Evolutionary conservation across 257 asterid genomes (phyloP), one percentile per base, ranked within the genome.

Genomic region (Ehretia macrophylla): DNA sequence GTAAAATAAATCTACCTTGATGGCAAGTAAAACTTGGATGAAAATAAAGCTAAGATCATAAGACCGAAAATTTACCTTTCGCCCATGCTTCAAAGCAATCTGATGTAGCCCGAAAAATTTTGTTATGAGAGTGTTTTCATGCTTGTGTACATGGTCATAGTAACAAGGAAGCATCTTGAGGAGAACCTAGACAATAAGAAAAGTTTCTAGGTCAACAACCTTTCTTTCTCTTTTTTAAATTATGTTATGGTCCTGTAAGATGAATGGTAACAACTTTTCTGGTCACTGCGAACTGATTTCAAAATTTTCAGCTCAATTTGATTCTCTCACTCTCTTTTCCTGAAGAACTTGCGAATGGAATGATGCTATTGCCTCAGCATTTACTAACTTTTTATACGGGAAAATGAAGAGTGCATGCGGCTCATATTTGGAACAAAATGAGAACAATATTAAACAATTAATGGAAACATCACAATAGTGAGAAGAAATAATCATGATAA

Each of bases 51-150:
- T 14, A 63, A 32, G 4, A 18, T 32, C 8, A 38, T n/a, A 55
- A 27, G 60, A 55, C 64, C 21, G 59, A 59, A n/a, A 21, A 68
- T 54, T 60, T 17, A 84, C 99, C 97, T 85, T 86, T 80, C 76
- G 86, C 17, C 96, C 91, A 64, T 63, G 84, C 68, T 63, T 82
- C 72, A 93, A 35, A 49, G 74, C 47, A 66, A 89, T 89, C 64
- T 85, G 73, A 77, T 89, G 99, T 58, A 84, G 80, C 79, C 99
- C 99, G 60, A 93, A 93, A 75, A 89, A 84, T 68, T 93, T 93
- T 13, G 99, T 93, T 64, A 93, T 85, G 55, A 93, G 97, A 18
- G 99, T 93, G 79, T 93, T 93, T 27, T 89, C 99, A 61, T 93
- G 83, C 51, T 69, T 79, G 74, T 73, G 76, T 17, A 93, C 99